Percentiles rank a stretch among this genome's conserved stretches.
Conservation (phyloP, 2,329 filamentous ascomycete genomes). For the Cladosporium austrohemisphaericum region DNA sequence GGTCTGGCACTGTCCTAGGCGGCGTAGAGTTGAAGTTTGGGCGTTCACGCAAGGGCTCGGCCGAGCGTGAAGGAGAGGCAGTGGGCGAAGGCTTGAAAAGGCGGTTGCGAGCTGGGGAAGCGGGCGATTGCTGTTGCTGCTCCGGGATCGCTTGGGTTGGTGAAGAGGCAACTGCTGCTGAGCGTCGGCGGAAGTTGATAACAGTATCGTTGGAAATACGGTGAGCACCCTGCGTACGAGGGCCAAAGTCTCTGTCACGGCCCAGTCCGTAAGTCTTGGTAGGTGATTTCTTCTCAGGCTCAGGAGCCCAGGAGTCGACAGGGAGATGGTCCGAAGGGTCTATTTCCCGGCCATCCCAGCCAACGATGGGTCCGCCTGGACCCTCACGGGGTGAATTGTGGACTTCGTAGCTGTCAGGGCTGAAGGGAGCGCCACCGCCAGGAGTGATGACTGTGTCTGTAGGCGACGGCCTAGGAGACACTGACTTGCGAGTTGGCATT, state of each 20-base stretch:
- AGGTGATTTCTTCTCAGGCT: constrained; percentile 60
- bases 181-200: constrained; percentile 41
- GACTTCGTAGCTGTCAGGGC: constrained; percentile 70
- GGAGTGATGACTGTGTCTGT: constrained; percentile 39
- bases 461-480: constrained; percentile 63
- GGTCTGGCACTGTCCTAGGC: constrained; percentile 38
- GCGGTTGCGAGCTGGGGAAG: constrained; percentile 51
- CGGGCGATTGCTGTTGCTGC: constrained; percentile 21
- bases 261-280: constrained; percentile 35
- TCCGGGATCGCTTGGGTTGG: constrained; percentile 22
- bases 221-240: constrained; percentile 22
- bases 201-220: constrained; percentile 30
- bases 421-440: constrained; percentile 59
- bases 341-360: constrained; percentile 69
- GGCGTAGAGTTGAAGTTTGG: constrained; percentile 37
- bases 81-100: constrained; percentile 57
- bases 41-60: constrained; percentile 35
- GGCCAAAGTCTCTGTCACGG: constrained; percentile 33
- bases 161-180: constrained; percentile 35
- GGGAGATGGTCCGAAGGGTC: constrained; percentile 79
- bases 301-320: constrained; percentile 72
- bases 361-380: constrained; percentile 65
- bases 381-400: constrained; percentile 50
- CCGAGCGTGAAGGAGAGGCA: constrained; percentile 18
- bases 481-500: constrained; percentile 63